These are phyloP conservation scores for Primulina huaijiensis DNA, from an alignment of 257 asterid species.

Conservation along the genomic window DNA sequence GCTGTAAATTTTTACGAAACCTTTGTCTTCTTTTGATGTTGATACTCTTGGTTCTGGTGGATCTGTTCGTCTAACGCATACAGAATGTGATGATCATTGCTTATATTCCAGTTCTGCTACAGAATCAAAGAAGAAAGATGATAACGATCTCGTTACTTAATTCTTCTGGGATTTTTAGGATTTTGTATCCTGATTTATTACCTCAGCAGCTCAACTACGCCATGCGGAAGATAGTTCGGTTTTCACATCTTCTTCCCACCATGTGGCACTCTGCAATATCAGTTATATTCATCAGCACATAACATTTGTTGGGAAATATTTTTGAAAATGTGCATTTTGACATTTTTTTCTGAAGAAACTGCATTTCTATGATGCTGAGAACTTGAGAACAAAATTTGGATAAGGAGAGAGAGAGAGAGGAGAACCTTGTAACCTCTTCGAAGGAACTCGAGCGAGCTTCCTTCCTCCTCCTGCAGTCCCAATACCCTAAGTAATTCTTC, in stretches of 20 bases:
- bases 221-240: slow-evolving; percentile 75
- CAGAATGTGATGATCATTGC: neutral
- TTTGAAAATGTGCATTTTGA: neutral
- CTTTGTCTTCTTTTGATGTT: neutral
- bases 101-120: neutral
- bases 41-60: neutral
- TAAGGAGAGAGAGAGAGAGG: neutral
- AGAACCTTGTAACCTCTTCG: slow-evolving; percentile 91
- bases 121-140: neutral
- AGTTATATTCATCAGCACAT: slow-evolving; percentile 17
- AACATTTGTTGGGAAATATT: neutral
- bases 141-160: too few species aligned
- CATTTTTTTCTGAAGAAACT: neutral
- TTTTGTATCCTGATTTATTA: neutral
- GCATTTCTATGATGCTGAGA: neutral
- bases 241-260: slow-evolving; percentile 94
- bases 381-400: neutral
- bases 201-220: slow-evolving; percentile 61
- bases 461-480: slow-evolving; percentile 83
- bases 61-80: neutral
- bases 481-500: slow-evolving; percentile 92
- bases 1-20: neutral
- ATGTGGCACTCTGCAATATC: slow-evolving; percentile 63
- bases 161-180: neutral
- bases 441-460: slow-evolving; percentile 96